phyloP scores from a whole-genome alignment of 352 stramenopile genomes.

The Phytophthora meadii region DNA sequence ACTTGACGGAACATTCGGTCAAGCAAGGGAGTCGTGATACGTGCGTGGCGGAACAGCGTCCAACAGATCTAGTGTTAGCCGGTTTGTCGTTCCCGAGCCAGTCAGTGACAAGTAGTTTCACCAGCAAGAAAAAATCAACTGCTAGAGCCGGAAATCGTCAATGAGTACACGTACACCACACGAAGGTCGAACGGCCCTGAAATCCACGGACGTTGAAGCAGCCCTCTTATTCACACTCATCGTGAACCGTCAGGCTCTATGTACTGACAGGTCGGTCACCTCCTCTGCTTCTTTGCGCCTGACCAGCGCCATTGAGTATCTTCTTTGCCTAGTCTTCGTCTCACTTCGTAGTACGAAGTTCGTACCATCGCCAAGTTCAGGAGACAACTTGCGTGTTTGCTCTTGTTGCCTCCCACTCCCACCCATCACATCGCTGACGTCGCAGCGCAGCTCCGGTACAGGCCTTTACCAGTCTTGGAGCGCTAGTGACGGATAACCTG shows the following conservation, averaged over 20 bases:
- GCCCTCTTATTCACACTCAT: conserved; percentile 24
- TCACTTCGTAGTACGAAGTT: too few relatives aligned
- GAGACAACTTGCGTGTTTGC: conserved; percentile 31
- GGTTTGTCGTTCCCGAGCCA: conserved; percentile 16
- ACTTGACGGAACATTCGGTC: conserved; percentile 27
- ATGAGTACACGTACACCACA: conserved; percentile 5
- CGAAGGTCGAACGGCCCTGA: neutral
- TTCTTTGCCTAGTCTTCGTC: conserved; percentile 30
- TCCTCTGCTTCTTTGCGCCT: conserved; percentile 18
- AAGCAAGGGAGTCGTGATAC: conserved; percentile 14
- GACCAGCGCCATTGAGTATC: conserved; percentile 21
- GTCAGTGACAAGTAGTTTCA: conserved; percentile 19
- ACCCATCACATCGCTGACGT: conserved; percentile 35
- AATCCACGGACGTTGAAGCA: conserved; percentile 21
- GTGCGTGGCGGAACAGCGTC: conserved; percentile 10
- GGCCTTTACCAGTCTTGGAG: conserved; percentile 33
- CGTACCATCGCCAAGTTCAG: conserved; percentile 16
- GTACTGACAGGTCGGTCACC: conserved; percentile 36
- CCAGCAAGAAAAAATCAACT: conserved; percentile 22
- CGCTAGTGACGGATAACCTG: conserved; percentile 13
- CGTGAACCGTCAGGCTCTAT: conserved; percentile 20
- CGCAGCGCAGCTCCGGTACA: conserved; percentile 6
- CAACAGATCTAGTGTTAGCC: conserved; percentile 21
- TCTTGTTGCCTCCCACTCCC: conserved; percentile 13
- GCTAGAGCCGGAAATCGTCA: conserved; percentile 30